These are phyloP conservation scores for Pseudogymnoascus sp. DNA, from an alignment of 2,329 filamentous ascomycete genomes.

Conservation along the genomic window DNA sequence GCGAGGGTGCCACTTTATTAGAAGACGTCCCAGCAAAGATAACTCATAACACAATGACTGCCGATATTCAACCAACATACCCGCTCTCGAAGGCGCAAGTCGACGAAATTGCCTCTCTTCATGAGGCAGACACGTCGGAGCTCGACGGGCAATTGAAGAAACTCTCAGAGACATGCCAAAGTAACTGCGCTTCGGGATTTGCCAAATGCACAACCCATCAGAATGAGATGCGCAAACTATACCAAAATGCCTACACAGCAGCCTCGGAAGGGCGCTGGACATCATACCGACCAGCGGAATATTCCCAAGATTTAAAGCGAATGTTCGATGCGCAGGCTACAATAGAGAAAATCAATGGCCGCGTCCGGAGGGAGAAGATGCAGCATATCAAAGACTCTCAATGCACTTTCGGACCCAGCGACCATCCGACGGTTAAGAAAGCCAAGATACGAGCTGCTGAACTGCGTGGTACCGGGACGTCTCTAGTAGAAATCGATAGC, in stretches of 20 bases:
- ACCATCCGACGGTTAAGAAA: not conserved
- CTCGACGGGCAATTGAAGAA: not conserved
- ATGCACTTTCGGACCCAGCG: not conserved
- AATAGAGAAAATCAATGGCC: not conserved
- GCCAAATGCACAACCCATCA: not conserved
- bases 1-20: not conserved
- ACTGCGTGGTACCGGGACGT: not conserved
- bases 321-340: constrained; percentile 1
- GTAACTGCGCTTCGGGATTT: not conserved
- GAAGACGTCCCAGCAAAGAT: not conserved
- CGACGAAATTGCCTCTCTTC: not conserved
- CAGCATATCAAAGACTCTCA: not conserved
- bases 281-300: not conserved
- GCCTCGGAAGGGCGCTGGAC: not conserved
- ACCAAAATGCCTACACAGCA: not conserved
- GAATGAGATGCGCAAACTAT: constrained; percentile 2
- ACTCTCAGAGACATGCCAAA: not conserved
- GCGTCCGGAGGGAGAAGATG: not conserved
- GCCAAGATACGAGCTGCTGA: not conserved
- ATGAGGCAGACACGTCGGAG: constrained; percentile 3
- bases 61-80: not conserved
- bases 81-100: not conserved
- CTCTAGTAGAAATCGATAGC: not conserved
- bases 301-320: not conserved
- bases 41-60: constrained; percentile 2